Evolutionary conservation across 176 grass and related monocot species (phyloP).

Genomic region (Calamus simplicifolius): DNA sequence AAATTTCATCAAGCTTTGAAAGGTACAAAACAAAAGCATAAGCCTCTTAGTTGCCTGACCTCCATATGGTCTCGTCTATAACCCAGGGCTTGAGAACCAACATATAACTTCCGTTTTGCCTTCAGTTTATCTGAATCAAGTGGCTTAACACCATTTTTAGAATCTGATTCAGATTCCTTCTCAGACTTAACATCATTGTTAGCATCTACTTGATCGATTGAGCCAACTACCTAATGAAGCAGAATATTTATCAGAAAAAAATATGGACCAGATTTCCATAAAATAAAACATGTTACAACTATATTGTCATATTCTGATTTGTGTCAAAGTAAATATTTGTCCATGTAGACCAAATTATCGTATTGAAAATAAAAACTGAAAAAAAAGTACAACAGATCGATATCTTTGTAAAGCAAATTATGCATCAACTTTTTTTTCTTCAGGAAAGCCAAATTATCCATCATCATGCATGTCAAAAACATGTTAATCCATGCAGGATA

Average conservation of each 20-base stretch:
- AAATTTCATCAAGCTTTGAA: too few species aligned
- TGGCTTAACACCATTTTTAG: constrained; percentile 62
- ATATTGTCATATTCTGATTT: too few species aligned
- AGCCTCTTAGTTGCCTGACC: constrained; percentile 29
- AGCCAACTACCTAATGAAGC: constrained; percentile 71
- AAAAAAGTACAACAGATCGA: too few species aligned
- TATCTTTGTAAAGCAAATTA: too few species aligned
- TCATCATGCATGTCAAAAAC: too few species aligned
- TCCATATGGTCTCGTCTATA: constrained; percentile 97
- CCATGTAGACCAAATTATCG: background rate
- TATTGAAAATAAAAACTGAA: too few species aligned
- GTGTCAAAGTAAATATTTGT: background rate
- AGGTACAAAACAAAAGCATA: background rate
- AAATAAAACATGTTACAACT: background rate
- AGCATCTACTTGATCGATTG: constrained; percentile 61
- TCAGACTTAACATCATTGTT: constrained; percentile 54
- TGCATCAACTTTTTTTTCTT: too few species aligned
- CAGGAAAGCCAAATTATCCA: too few species aligned
- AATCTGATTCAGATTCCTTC: constrained; percentile 66
- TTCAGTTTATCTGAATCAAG: constrained; percentile 72
- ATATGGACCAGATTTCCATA: background rate
- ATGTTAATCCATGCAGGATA: too few species aligned
- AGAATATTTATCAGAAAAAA: constrained; percentile 13
- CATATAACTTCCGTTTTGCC: constrained; percentile 72
- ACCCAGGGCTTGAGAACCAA: constrained; percentile 80